Base-by-base conservation (phyloP, 129 eudicot species). In the Dittrichia graveolens region DNA sequence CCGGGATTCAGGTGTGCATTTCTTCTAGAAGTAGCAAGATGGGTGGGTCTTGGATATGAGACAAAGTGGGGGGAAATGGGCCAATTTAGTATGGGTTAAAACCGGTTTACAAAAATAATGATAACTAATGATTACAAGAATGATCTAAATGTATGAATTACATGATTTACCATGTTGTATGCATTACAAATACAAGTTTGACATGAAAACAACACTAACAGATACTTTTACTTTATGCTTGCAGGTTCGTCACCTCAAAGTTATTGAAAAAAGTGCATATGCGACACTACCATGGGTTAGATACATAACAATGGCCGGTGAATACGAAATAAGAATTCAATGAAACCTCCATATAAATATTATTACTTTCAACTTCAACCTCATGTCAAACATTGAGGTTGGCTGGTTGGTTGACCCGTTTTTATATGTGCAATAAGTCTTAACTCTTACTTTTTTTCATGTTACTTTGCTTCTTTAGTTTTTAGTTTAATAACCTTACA, bases 1-100 rank as follows among this genome's bases (percentile, higher is more conserved):
- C 96, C 0, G 98, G 98, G 44, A 92, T 92, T 64, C 92, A 92
- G 98, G 98, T 92, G 19, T 67, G 81, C 62, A 47, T 16, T 15
- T 37, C n/a, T 35, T 31, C 43, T 34, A 59, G 64, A 11, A 15
- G 64, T 59, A 38, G 61, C 64, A 12, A 34, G 9, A 24, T 59
- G 9, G 14, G 18, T 1, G 18, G 43, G 43, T 15, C 43, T 13
- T 60, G 45, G 38, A 19, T 13, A 60, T 4, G 4, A 45, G 66
- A 35, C 46, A 13, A 60, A 60, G 39, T 10, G 6, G 13, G 58
- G 6, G 60, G 35, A 38, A 59, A 11, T 59, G 64, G 43, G 43
- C 12, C 43, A 34, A 5, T 41, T 59, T 42, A 24, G 31, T 24
- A 24, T 24, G 31, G 31, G 31, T 24, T 24, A 24, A 24, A 24